Evolutionary conservation across 2,329 filamentous ascomycete species (phyloP).

Genomic region (Diplodia mutila): DNA sequence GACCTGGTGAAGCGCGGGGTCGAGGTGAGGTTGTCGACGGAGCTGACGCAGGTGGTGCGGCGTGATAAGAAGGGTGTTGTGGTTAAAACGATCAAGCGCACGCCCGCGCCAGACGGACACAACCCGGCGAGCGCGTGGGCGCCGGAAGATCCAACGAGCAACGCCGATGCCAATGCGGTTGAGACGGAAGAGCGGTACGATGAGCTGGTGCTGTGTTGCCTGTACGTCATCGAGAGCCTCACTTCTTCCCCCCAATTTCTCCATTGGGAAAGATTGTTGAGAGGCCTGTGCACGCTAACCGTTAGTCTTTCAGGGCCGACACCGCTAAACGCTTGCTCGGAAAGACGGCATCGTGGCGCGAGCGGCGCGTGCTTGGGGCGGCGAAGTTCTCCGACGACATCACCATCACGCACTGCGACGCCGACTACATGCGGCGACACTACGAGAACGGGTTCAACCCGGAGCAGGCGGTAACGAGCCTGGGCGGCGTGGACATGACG

Average conservation of each 20-base stretch:
- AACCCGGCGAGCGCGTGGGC: slow-evolving; percentile 53
- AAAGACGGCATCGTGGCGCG: slow-evolving; percentile 61
- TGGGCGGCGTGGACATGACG: slow-evolving; percentile 49
- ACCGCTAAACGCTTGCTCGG: slow-evolving; percentile 63
- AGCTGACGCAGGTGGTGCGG: slow-evolving; percentile 58
- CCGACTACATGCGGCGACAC: slow-evolving; percentile 67
- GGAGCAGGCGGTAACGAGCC: slow-evolving; percentile 48
- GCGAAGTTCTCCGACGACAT: slow-evolving; percentile 73
- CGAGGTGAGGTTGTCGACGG: slow-evolving; percentile 59
- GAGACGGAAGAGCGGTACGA: slow-evolving; percentile 60
- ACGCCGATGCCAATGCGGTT: slow-evolving; percentile 46
- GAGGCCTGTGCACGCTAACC: background rate
- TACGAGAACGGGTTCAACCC: slow-evolving; percentile 66
- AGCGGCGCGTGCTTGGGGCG: slow-evolving; percentile 70
- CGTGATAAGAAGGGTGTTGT: slow-evolving; percentile 57
- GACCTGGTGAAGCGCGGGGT: slow-evolving; percentile 60
- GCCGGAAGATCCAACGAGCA: slow-evolving; percentile 39
- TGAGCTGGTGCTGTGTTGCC: slow-evolving; percentile 67
- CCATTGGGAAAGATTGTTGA: background rate
- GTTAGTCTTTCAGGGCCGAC: slow-evolving; percentile 46
- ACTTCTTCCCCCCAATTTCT: background rate
- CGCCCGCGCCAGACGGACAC: slow-evolving; percentile 47
- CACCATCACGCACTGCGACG: slow-evolving; percentile 70
- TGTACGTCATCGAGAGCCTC: slow-evolving; percentile 38
- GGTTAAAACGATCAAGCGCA: slow-evolving; percentile 52